Evolutionary conservation across 2,329 filamentous ascomycete genomes (phyloP).

Genomic region (Fusarium sp.): DNA sequence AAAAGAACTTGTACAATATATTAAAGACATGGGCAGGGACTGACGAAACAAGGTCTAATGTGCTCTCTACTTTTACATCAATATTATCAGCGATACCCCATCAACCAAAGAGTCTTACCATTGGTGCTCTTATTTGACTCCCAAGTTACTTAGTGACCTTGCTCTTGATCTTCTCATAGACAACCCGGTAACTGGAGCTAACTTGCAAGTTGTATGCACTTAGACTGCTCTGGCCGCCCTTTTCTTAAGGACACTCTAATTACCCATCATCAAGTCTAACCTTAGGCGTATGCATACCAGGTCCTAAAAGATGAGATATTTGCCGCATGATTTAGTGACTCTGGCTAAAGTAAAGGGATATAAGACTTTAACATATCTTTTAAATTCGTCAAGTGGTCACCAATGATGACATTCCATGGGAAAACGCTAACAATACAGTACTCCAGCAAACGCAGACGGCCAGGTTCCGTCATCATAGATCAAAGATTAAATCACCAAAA

Average conservation of each 20-base stretch:
- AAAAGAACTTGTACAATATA: constrained; percentile 39
- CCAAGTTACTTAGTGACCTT: neutral
- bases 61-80: constrained; percentile 29
- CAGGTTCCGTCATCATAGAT: constrained; percentile 31
- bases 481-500: constrained; percentile 32
- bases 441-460: constrained; percentile 48
- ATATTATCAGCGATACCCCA: constrained; percentile 44
- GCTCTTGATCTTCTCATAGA: neutral
- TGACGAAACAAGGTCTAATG: too few relatives aligned
- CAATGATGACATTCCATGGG: constrained; percentile 27
- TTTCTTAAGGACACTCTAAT: neutral
- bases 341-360: neutral
- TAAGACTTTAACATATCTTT: constrained; percentile 17
- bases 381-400: constrained; percentile 26
- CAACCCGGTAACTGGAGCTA: too few relatives aligned
- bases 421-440: constrained; percentile 32
- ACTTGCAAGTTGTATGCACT: too few relatives aligned
- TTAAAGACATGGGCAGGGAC: too few relatives aligned
- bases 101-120: neutral
- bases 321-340: neutral
- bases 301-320: neutral
- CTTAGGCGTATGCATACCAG: neutral
- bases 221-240: too few relatives aligned
- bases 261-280: neutral
- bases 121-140: neutral